phyloP scores from a whole-genome alignment of 2,329 filamentous ascomycete species.

The Neoscytalidium dimidiatum region DNA sequence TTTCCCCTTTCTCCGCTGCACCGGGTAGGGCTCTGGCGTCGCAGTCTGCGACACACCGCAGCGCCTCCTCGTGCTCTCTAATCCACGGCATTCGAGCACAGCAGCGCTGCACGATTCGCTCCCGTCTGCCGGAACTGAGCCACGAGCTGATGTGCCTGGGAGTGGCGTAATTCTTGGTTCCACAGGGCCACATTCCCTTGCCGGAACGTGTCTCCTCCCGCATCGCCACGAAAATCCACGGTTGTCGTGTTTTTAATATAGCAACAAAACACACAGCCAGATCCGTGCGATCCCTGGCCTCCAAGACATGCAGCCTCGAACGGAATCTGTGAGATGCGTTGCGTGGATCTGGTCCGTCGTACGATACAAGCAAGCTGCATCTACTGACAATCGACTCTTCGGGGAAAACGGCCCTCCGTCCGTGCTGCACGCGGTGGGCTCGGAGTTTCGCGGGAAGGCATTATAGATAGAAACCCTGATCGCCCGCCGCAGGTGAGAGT shows the following conservation, averaged over 20 bases:
- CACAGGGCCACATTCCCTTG: not conserved
- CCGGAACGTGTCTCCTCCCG: not conserved
- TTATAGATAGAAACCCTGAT: not conserved
- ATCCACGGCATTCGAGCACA: not conserved
- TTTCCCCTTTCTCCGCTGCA: not conserved
- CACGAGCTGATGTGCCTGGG: not conserved
- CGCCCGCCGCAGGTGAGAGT: not conserved
- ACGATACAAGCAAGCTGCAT: not conserved
- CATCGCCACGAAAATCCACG: not conserved
- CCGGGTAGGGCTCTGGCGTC: not conserved
- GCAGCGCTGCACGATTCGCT: not conserved
- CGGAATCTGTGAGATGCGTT: not conserved
- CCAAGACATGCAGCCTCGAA: conserved; percentile 2
- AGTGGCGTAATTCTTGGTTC: not conserved
- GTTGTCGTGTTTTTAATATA: not conserved
- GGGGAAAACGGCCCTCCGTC: not conserved
- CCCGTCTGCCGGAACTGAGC: not conserved
- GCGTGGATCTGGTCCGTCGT: not conserved
- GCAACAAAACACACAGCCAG: not conserved
- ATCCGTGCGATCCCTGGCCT: not conserved
- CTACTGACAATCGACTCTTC: not conserved
- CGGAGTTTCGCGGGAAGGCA: not conserved
- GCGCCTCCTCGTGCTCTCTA: not conserved
- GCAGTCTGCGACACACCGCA: not conserved
- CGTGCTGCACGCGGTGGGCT: too few species aligned